Conservation (phyloP, 75 land plant species). For the Pinus tabuliformis region DNA sequence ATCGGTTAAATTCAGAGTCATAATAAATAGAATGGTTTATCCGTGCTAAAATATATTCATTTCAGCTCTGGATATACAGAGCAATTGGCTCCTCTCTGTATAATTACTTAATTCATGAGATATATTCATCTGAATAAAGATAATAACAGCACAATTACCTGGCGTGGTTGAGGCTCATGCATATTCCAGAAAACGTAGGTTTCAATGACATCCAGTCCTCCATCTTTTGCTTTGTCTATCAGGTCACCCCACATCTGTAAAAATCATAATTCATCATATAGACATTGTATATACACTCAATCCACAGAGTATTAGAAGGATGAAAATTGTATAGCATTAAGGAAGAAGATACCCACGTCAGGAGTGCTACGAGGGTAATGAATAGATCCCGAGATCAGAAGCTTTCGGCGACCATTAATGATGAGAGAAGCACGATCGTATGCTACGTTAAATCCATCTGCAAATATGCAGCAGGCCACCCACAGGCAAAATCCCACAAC, state of each 20-base stretch:
- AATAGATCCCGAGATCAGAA: constrained; percentile 26
- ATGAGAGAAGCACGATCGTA: constrained; percentile 19
- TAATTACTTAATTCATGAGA: too few species aligned
- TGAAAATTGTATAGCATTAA: too few species aligned
- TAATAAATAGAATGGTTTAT: too few species aligned
- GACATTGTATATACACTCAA: too few species aligned
- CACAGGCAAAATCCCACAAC: not conserved
- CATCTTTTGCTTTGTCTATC: constrained; percentile 27
- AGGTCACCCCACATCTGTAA: constrained; percentile 36
- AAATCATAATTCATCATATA: too few species aligned
- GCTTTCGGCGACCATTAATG: constrained; percentile 17
- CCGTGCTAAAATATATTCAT: too few species aligned
- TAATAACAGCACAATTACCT: constrained; percentile 11
- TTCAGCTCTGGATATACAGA: too few species aligned
- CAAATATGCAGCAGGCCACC: not conserved
- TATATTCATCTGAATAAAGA: too few species aligned
- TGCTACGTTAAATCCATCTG: not conserved
- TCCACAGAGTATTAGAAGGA: too few species aligned
- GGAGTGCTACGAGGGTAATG: constrained; percentile 24
- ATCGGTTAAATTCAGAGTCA: not conserved
- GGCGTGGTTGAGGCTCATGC: constrained; percentile 25
- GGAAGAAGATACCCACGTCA: constrained; percentile 5
- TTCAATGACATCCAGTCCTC: constrained; percentile 30
- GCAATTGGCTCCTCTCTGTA: too few species aligned
- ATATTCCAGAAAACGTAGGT: constrained; percentile 39